A percentile compares a stretch with the other conserved stretches of the same genome.
These are phyloP conservation scores for Golubevia pallescens DNA, from an alignment of 1,284 basidiomycete genomes.

Conservation along the genomic window DNA sequence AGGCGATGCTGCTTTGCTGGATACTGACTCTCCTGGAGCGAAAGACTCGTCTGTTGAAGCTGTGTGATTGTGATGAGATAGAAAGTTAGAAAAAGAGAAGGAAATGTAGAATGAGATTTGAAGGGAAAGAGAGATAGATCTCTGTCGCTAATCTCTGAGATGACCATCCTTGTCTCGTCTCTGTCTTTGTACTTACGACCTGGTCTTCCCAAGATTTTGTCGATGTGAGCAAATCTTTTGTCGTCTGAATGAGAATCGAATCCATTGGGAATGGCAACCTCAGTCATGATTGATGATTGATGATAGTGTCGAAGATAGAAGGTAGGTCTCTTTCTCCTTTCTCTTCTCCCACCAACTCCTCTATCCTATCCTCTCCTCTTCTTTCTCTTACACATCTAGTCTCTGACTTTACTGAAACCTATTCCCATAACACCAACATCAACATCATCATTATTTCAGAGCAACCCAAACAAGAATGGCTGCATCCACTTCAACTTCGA, in stretches of 20 bases:
- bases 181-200: constrained; percentile 23
- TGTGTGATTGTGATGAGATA: not conserved
- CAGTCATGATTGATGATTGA: not conserved
- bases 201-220: constrained; percentile 35
- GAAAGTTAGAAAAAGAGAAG: not conserved
- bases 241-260: not conserved
- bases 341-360: too few relatives aligned
- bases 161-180: not conserved
- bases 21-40: constrained; percentile 19
- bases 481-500: too few relatives aligned
- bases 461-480: too few relatives aligned
- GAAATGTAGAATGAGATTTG: too few relatives aligned
- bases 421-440: too few relatives aligned
- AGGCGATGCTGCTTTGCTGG: not conserved
- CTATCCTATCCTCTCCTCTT: too few relatives aligned
- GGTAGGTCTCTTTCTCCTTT: too few relatives aligned
- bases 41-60: constrained; percentile 41
- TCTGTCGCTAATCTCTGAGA: too few relatives aligned
- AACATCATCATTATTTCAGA: too few relatives aligned
- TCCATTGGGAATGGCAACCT: not conserved
- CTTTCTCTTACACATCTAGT: too few relatives aligned
- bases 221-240: constrained; percentile 23
- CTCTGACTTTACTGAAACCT: too few relatives aligned
- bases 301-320: too few relatives aligned
- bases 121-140: not conserved